Base-by-base conservation (phyloP, 129 eudicot genomes). In the Centaurea solstitialis region DNA sequence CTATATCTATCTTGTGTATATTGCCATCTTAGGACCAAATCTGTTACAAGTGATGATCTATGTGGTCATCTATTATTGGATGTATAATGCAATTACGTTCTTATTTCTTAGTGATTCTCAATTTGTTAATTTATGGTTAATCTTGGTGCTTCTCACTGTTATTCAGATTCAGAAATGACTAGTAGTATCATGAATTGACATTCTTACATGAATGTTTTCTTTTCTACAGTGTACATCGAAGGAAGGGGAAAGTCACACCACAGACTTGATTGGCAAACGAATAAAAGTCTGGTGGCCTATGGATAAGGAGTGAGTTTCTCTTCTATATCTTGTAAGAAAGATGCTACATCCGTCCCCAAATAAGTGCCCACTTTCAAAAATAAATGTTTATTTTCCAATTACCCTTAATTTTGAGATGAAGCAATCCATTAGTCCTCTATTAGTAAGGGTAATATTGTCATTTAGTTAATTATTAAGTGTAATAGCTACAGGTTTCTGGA, bases 281-380 rank as follows among this genome's bases (percentile, higher is more conserved):
- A 86, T 95, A 82, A 91, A 88, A 82, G 83, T 95, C 72, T 95
- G 99, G 99, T 95, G 99, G 99, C 99, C 99, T 38, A 81, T 93
- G 90, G 99, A 95, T 81, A 88, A 91, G 88, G 77, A 74, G 99
- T 95, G 73, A 89, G 98, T 86, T 23, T 59, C 75, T 80, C 66
- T 72, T 62, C 15, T 21, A 74, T 76, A 71, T 73, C 26, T 28
- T 12, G 62, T 82, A 82, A 76, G 53, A 67, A 35, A 38, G 7
- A 53, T 47, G 9, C 15, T 53, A 20, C 64, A 1, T 53, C 21
- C 21, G 22, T 57, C 9, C 65, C 65, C n/a, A 57, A 53, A 57
- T 57, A 57, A 57, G 22, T 53, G 64, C n/a, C 65, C 22, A 57
- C 22, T 57, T 57, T 57, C 22, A 57, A 50, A 57, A 57, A 17